Base-by-base conservation (phyloP, 108 stramenopile genomes). In the Hondaea fermentalgiana region DNA sequence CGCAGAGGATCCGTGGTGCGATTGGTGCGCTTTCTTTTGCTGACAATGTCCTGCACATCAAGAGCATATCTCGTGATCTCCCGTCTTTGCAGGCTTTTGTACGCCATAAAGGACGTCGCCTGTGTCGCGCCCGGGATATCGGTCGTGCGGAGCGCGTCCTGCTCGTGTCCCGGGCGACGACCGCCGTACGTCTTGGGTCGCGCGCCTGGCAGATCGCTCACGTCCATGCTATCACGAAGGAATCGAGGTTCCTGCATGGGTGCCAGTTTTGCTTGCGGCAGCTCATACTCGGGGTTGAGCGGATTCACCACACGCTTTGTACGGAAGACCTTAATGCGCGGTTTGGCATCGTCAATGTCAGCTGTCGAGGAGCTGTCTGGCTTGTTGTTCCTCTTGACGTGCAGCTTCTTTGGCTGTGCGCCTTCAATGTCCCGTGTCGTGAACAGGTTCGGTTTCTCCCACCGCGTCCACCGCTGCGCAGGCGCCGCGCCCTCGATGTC, bases 291-390 rank as follows among this genome's bases (percentile, higher is more conserved):
- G 8, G 76, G 76, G 28, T 83, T 35, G 10, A 83, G 76, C 17
- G 76, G 76, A 45, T 83, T 45, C 76, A 83, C 76, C n/a, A 83
- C 76, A 12, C 76, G 76, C 51, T 83, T 21, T 23, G 76, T 83
- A 4, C 76, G 76, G 51, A 83, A 83, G 45, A 83, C 76, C 28
- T 83, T 83, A 0, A 53, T 83, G 10, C 51, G 45, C 19, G 76
- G 76, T 23, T 83, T 47, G 19, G 76, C 76, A 23, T 53, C 51
- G n/a, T 47, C 45, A 45, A 83, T 53, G n/a, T 53, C 76, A 16
- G 51, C 6, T 25, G 76, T 83, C 25, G 49, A 8, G 16, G 28
- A 53, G 51, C 76, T 53, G 49, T 83, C 76, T 53, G 76, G 76
- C 51, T 53, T 83, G 5, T 83, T 83, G 42, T 23, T 17, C 64